These are phyloP conservation scores for Viola odorata DNA, from an alignment of 345 rosid genomes.

Conservation along the genomic window DNA sequence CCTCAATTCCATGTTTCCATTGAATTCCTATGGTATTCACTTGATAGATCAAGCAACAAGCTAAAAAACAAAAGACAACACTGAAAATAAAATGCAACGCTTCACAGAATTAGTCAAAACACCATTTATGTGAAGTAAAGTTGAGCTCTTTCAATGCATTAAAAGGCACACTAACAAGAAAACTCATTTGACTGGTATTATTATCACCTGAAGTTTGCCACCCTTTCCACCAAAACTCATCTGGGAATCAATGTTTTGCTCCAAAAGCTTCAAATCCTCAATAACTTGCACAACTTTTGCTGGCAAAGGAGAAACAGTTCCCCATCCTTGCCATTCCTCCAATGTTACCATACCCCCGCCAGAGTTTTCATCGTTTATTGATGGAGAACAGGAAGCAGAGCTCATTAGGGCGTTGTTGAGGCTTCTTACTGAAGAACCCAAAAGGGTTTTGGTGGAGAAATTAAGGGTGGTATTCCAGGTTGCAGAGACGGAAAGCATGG, in stretches of 20 bases:
- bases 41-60: too few species aligned
- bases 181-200: too few species aligned
- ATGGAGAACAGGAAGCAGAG: constrained; percentile 35
- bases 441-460: constrained; percentile 28
- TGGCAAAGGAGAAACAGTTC: constrained; percentile 61
- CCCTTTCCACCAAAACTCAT: constrained; percentile 79
- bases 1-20: too few species aligned
- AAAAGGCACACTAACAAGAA: too few species aligned
- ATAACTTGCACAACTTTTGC: constrained; percentile 54
- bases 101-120: too few species aligned
- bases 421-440: constrained; percentile 22
- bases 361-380: constrained; percentile 28
- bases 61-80: too few species aligned
- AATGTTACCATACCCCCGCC: constrained; percentile 32
- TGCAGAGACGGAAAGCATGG: constrained; percentile 5
- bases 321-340: constrained; percentile 85
- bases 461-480: constrained; percentile 12
- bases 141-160: too few species aligned
- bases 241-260: constrained; percentile 44
- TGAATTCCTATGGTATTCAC: too few species aligned
- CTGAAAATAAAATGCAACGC: too few species aligned
- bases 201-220: constrained; percentile 69
- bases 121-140: too few species aligned
- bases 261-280: constrained; percentile 65
- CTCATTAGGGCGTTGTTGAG: constrained; percentile 18